Conservation (phyloP, 2,329 filamentous ascomycete genomes). For the Xylaria polymorpha region DNA sequence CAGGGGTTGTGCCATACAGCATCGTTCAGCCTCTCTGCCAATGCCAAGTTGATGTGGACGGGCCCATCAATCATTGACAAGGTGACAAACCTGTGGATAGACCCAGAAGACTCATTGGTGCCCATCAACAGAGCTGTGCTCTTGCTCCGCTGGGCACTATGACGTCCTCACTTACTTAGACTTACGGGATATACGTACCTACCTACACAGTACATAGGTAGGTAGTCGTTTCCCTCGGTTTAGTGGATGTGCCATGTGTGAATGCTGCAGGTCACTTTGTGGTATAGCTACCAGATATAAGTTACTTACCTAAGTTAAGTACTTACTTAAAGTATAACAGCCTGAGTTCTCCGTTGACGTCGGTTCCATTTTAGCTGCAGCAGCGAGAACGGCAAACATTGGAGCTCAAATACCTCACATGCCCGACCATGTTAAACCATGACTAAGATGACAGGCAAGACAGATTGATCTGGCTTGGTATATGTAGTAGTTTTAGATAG, state of each 20-base stretch:
- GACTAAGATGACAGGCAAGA: not conserved
- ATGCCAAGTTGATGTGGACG: conserved; percentile 25
- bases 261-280: conserved; percentile 22
- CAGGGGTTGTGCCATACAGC: conserved; percentile 16
- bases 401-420: not conserved
- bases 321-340: too few relatives aligned
- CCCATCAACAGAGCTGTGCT: conserved; percentile 23
- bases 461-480: not conserved
- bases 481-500: too few relatives aligned
- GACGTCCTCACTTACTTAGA: conserved; percentile 22
- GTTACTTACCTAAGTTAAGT: too few relatives aligned
- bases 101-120: conserved; percentile 26
- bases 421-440: not conserved
- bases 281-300: conserved; percentile 1
- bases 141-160: conserved; percentile 17
- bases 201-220: too few relatives aligned
- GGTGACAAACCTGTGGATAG: conserved; percentile 28
- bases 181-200: conserved; percentile 1
- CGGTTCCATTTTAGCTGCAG: not conserved
- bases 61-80: conserved; percentile 8
- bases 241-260: conserved; percentile 25
- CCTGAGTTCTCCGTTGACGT: not conserved
- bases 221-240: conserved; percentile 1
- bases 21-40: conserved; percentile 29
- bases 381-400: conserved; percentile 1